phyloP scores from a whole-genome alignment of 1,139 yeast genomes.

The Kurtzmaniella quercitrusa region DNA sequence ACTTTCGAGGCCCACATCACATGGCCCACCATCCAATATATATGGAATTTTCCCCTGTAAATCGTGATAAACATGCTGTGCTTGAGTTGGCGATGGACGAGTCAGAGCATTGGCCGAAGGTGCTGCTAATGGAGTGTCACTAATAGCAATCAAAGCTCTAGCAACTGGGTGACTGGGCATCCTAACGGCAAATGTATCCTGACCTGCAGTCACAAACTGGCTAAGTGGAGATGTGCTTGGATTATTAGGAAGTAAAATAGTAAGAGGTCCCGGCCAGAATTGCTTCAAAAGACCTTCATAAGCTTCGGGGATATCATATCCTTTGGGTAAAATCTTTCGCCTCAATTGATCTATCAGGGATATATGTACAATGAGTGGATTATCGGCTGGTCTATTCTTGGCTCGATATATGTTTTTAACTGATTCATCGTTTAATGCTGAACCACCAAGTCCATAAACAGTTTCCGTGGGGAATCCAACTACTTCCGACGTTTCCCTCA shows the following conservation, averaged over 20 bases:
- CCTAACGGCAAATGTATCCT: slow-evolving; percentile 86
- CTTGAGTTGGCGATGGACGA: slow-evolving; percentile 87
- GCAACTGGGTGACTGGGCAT: slow-evolving; percentile 88
- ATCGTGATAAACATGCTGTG: slow-evolving; percentile 80
- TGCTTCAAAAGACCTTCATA: slow-evolving; percentile 58
- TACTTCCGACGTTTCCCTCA: slow-evolving; percentile 49
- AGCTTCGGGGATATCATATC: slow-evolving; percentile 55
- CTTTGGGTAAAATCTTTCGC: slow-evolving; percentile 46
- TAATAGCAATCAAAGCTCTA: slow-evolving; percentile 79
- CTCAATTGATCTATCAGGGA: slow-evolving; percentile 72
- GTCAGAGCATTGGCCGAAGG: slow-evolving; percentile 98
- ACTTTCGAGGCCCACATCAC: slow-evolving; percentile 89
- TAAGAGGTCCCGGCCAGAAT: slow-evolving; percentile 97
- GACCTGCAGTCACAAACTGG: slow-evolving; percentile 75
- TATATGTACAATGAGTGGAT: slow-evolving; percentile 87
- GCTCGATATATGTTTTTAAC: slow-evolving; percentile 78
- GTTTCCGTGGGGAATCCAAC: slow-evolving; percentile 98
- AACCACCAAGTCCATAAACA: slow-evolving; percentile 92
- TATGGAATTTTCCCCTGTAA: slow-evolving; percentile 76
- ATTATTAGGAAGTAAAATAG: slow-evolving; percentile 72
- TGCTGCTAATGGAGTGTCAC: slow-evolving; percentile 91
- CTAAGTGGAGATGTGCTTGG: slow-evolving; percentile 52
- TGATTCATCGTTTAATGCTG: slow-evolving; percentile 69
- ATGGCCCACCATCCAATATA: slow-evolving; percentile 86
- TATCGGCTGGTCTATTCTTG: slow-evolving; percentile 91